Evolutionary conservation across 208 protist genomes (phyloP).

Genomic region (Acanthamoeba healyi): DNA sequence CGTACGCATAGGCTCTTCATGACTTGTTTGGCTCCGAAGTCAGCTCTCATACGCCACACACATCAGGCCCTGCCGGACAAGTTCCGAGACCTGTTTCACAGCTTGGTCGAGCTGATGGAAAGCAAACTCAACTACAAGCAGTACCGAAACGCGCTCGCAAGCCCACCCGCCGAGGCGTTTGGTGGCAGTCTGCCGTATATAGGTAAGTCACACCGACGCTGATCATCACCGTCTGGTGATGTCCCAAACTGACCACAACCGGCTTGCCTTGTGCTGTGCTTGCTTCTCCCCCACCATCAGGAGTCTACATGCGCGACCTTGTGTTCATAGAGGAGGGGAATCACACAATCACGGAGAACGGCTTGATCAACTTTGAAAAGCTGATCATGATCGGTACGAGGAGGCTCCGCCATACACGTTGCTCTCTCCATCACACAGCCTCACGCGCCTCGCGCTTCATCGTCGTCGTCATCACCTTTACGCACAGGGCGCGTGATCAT

Average conservation of each 20-base stretch:
- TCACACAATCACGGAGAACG: constrained; percentile 60
- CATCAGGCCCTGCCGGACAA: constrained; percentile 51
- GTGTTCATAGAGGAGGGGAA: constrained; percentile 70
- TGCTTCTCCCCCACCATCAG: no score
- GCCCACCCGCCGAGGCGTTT: neutral
- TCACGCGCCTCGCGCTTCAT: no score
- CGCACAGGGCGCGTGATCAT: constrained; percentile 45
- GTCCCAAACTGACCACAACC: neutral
- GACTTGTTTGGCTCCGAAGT: no score
- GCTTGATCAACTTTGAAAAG: constrained; percentile 71
- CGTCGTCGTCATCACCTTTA: no score
- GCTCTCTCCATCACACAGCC: neutral
- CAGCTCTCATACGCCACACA: no score
- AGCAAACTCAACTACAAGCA: constrained; percentile 51
- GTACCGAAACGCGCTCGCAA: constrained; percentile 23
- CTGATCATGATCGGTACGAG: constrained; percentile 48
- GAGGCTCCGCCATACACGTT: no score
- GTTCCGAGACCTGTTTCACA: neutral
- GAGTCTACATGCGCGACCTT: constrained; percentile 63
- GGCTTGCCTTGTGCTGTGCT: neutral
- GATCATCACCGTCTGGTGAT: no score
- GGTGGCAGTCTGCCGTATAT: constrained; percentile 38
- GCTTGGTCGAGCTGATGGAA: constrained; percentile 45
- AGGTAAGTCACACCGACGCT: no score
- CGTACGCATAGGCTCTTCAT: no score